These are phyloP conservation scores for Raffaelea ambrosiae DNA, from an alignment of 2,329 filamentous ascomycete genomes.

Conservation along the genomic window DNA sequence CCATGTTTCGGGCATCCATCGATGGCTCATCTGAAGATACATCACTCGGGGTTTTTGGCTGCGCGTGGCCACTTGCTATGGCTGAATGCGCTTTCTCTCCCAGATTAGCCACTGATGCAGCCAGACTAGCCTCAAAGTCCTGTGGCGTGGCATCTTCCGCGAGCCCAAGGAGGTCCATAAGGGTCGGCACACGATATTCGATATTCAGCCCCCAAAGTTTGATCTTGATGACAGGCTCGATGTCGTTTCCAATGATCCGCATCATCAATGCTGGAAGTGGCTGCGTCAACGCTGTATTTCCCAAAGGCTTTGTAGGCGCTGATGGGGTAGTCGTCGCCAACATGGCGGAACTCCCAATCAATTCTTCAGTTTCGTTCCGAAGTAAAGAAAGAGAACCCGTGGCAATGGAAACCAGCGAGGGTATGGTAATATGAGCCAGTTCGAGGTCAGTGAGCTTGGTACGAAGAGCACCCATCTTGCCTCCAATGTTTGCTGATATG, in stretches of 20 bases:
- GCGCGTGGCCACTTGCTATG: constrained; percentile 22
- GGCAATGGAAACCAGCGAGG: constrained; percentile 72
- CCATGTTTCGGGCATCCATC: too few species aligned
- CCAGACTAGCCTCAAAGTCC: constrained; percentile 66
- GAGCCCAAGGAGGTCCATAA: constrained; percentile 72
- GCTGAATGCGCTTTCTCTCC: constrained; percentile 53
- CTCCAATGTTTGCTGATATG: constrained; percentile 53
- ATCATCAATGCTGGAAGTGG: constrained; percentile 62
- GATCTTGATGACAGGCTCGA: constrained; percentile 82
- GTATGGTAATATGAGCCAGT: constrained; percentile 73
- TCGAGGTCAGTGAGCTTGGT: constrained; percentile 56
- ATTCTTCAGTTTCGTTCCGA: constrained; percentile 60
- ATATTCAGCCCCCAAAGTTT: constrained; percentile 75
- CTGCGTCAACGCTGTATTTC: neutral
- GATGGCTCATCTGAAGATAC: too few species aligned
- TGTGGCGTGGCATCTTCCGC: constrained; percentile 58
- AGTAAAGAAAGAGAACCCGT: constrained; percentile 52
- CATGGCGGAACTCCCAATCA: constrained; percentile 49
- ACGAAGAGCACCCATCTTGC: constrained; percentile 57
- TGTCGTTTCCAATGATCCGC: constrained; percentile 85
- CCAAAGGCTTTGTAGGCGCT: neutral
- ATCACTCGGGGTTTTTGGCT: constrained; percentile 1
- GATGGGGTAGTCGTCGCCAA: constrained; percentile 15
- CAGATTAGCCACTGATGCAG: constrained; percentile 70
- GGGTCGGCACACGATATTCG: constrained; percentile 81